Percentiles rank a stretch among this genome's conserved stretches.
Evolutionary conservation across 2,329 filamentous ascomycete genomes (phyloP).

Genomic region (Leptographium lundbergii): DNA sequence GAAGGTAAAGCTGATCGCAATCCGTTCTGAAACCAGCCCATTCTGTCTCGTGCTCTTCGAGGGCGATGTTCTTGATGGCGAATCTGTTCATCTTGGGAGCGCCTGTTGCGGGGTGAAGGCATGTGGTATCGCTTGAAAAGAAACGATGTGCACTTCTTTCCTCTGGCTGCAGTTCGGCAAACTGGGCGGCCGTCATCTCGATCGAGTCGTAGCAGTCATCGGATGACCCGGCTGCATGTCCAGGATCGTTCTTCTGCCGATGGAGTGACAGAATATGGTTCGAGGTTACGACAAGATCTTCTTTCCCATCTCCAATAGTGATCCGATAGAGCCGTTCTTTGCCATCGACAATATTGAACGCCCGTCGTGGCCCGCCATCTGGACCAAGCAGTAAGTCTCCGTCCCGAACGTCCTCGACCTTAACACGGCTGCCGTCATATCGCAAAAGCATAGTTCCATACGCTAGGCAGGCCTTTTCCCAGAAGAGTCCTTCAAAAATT

Average conservation of each 20-base stretch:
- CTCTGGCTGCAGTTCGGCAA: not conserved
- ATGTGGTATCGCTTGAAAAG: not conserved
- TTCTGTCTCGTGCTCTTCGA: conserved; percentile 28
- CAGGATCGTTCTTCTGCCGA: not conserved
- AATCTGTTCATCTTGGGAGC: conserved; percentile 19
- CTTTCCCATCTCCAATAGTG: conserved; percentile 23
- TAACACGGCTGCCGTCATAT: conserved; percentile 28
- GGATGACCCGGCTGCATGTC: not conserved
- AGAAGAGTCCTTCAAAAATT: conserved; percentile 46
- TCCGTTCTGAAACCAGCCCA: conserved; percentile 40
- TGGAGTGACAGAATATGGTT: conserved; percentile 22
- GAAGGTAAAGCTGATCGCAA: conserved; percentile 32
- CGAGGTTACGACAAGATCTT: conserved; percentile 31
- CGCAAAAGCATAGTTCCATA: conserved; percentile 13
- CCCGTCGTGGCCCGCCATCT: conserved; percentile 31
- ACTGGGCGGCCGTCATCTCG: conserved; percentile 1
- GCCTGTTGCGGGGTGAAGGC: not conserved
- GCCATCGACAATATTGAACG: conserved; percentile 36
- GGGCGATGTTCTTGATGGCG: conserved; percentile 25
- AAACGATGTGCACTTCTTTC: not conserved
- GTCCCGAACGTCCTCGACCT: conserved; percentile 35
- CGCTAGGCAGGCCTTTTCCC: conserved; percentile 49
- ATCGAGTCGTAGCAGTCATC: not conserved
- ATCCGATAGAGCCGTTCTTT: conserved; percentile 31
- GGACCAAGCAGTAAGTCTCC: conserved; percentile 36